Percentiles rank a stretch among this genome's conserved stretches.
Conservation (phyloP, 495 filamentous ascomycete genomes). For the Neurospora sp. region DNA sequence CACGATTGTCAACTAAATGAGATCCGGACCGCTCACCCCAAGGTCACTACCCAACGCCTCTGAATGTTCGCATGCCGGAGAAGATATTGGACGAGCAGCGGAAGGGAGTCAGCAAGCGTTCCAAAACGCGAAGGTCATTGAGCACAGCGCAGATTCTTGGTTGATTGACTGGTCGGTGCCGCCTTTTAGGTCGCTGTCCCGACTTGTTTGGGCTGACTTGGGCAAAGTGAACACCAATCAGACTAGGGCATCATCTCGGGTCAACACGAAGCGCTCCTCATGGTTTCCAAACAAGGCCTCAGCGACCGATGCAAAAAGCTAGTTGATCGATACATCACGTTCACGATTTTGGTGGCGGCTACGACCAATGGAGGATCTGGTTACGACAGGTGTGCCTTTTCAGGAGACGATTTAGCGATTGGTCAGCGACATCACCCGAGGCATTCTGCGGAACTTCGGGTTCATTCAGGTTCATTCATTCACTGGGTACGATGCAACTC, state of each 20-base stretch:
- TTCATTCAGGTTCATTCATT: neutral
- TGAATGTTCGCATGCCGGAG: conserved; percentile 44
- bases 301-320: neutral
- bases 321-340: neutral
- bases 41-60: conserved; percentile 39
- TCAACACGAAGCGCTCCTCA: neutral
- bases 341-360: neutral
- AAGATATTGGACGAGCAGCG: conserved; percentile 47
- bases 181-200: neutral
- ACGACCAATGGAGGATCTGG: neutral
- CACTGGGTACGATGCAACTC: neutral
- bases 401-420: neutral
- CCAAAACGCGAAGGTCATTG: neutral
- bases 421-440: neutral
- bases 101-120: conserved; percentile 42
- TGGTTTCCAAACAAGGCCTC: neutral
- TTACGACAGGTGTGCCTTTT: neutral
- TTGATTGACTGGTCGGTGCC: neutral
- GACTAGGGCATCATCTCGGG: neutral
- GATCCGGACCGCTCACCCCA: conserved; percentile 46
- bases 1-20: conserved; percentile 27
- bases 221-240: neutral
- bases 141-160: neutral
- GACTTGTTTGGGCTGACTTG: neutral
- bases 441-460: neutral